Base-by-base conservation (phyloP, 192 early-diverging fungal genomes). In the Backusella parvicylindrica region DNA sequence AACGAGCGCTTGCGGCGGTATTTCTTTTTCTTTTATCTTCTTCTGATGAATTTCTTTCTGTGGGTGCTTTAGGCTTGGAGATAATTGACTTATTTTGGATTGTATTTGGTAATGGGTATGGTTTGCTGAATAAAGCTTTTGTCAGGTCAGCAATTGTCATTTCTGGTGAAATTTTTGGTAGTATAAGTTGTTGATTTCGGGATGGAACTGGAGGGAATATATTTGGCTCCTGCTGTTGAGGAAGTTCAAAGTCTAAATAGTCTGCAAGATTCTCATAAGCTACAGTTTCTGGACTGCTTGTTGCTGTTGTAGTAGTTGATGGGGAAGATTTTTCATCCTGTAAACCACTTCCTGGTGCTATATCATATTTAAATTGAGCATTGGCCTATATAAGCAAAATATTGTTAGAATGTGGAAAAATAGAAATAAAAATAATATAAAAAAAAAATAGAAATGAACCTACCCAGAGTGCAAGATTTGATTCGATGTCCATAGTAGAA, bases 1-100 rank as follows among this genome's bases (percentile, higher is more conserved):
- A 98, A 13, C 97, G 87, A n/a, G 96, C 96, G 2, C 92, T 94
- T 16, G 97, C 97, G 11, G 90, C 95, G 0, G 96, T 98, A 86
- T 98, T 98, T 63, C 96, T 90, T 40, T 88, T 82, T 68, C 97
- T 87, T 85, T 98, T 98, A 84, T 98, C 95, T 37, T 91, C 92
- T 70, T 92, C 87, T 11, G 87, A 87, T 32, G 56, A 21, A 13
- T 35, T 35, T 18, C 26, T 37, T 28, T 74, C 36, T 21, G 32
- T 63, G 1, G 53, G n/a, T 37, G 49, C n/a, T 41, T 21, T 26
- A 26, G 35, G 35, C 38, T 65, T 74, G 5, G 53, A 40, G 1
- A 38, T 56, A n/a, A 37, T 31, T 30, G 41, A 21, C 3, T 35
- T 35, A n/a, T 67, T 67, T 38, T 33, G 32, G 9, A 67, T 32